Evolutionary conservation across 192 early-diverging fungal genomes (phyloP).

Genomic region (Borealophlyctis nickersoniae): DNA sequence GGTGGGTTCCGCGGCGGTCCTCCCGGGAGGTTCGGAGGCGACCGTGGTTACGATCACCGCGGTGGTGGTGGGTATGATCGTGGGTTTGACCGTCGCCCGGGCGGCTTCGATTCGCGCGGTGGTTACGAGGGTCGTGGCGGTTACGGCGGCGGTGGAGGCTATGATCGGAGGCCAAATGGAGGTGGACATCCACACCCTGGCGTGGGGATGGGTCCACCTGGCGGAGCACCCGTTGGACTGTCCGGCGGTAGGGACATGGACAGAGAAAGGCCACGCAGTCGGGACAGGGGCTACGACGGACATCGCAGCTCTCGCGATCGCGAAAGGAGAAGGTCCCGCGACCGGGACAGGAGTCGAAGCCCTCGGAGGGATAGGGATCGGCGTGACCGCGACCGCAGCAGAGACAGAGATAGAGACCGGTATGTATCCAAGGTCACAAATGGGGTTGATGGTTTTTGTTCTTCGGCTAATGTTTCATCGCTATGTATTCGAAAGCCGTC

Average conservation of each 20-base stretch:
- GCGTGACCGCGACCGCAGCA: not conserved
- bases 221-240: conserved; percentile 9
- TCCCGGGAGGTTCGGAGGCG: conserved; percentile 13
- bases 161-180: conserved; percentile 33
- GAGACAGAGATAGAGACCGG: not conserved
- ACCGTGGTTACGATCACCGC: conserved; percentile 16
- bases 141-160: conserved; percentile 46
- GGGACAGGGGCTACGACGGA: conserved; percentile 16
- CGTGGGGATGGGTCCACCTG: not conserved
- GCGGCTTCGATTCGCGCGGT: conserved; percentile 21
- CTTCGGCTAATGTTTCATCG: no score
- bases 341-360: conserved; percentile 21
- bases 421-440: not conserved
- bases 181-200: conserved; percentile 4
- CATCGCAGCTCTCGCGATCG: conserved; percentile 12
- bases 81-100: conserved; percentile 27
- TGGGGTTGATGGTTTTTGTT: no score
- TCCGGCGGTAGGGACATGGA: not conserved
- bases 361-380: not conserved
- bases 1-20: conserved; percentile 30
- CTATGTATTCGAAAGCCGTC: no score
- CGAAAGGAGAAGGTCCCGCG: conserved; percentile 1
- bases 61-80: no score
- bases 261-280: conserved; percentile 15
- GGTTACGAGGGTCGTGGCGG: conserved; percentile 36